Base-by-base conservation (phyloP, 2,329 filamentous ascomycete genomes). In the Ophiostoma pallidulum region DNA sequence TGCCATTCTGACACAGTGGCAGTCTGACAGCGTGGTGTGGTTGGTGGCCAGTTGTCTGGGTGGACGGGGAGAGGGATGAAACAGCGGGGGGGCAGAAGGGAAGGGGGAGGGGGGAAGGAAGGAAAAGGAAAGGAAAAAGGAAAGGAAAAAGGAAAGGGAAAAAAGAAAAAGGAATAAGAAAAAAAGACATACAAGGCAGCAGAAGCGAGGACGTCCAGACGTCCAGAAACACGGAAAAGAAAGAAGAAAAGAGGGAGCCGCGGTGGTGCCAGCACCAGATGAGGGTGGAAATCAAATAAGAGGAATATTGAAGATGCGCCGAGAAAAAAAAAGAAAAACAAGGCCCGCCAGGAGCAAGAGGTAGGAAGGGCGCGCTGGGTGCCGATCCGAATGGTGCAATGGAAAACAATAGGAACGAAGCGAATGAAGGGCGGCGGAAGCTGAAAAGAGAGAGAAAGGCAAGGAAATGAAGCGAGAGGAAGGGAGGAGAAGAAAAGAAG, bases 21-120 rank as follows among this genome's bases (percentile, higher is more conserved):
- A n/a, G n/a, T n/a, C n/a, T n/a, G n/a, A n/a, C n/a, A n/a, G n/a
- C n/a, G n/a, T n/a, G n/a, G n/a, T n/a, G n/a, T n/a, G n/a, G n/a
- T n/a, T n/a, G n/a, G n/a, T n/a, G n/a, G n/a, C n/a, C n/a, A n/a
- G n/a, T n/a, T n/a, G n/a, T n/a, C n/a, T n/a, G n/a, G n/a, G n/a
- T n/a, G n/a, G n/a, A n/a, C n/a, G n/a, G n/a, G n/a, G n/a, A n/a
- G n/a, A n/a, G n/a, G n/a, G n/a, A n/a, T n/a, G n/a, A n/a, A n/a
- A n/a, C n/a, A n/a, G n/a, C n/a, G n/a, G n/a, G n/a, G n/a, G 41
- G 47, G 41, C 47, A 36, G 47, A 49, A 41, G 47, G 41, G 41
- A 41, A 49, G 13, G 41, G 36, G 36, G 41, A 31, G 41, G 14
- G 33, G 19, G 13, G 14, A 24, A 26, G 13, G 32, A 20, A 12